phyloP scores from a whole-genome alignment of 352 stramenopile species.

The Pythium utonaiense region DNA sequence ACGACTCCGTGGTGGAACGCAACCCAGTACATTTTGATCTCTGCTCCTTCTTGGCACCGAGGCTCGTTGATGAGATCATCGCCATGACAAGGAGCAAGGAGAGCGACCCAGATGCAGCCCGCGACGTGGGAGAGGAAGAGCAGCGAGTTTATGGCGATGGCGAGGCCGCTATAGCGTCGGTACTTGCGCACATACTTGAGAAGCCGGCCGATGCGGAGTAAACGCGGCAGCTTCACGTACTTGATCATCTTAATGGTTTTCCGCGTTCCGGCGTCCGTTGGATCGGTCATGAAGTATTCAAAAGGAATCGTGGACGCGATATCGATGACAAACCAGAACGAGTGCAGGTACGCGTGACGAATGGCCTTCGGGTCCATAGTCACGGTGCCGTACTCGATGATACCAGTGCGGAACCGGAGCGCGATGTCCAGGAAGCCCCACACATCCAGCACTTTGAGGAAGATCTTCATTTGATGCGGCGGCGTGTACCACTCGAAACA shows the following conservation, averaged over 20 bases:
- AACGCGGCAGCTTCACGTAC: conserved; percentile 59
- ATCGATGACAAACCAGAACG: conserved; percentile 64
- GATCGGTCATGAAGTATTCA: conserved; percentile 44
- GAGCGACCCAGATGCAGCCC: conserved; percentile 53
- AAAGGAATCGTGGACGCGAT: conserved; percentile 53
- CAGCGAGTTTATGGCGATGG: conserved; percentile 46
- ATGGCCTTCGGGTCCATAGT: conserved; percentile 55
- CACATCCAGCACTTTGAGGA: conserved; percentile 47
- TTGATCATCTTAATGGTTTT: conserved; percentile 79
- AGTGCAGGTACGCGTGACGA: conserved; percentile 40
- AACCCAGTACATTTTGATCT: conserved; percentile 55
- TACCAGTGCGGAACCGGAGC: conserved; percentile 53
- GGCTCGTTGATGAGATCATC: conserved; percentile 16
- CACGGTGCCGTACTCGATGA: conserved; percentile 51
- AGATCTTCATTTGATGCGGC: conserved; percentile 19
- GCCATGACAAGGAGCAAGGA: conserved; percentile 39
- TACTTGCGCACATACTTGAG: conserved; percentile 58
- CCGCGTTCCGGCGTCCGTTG: conserved; percentile 37
- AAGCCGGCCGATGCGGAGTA: conserved; percentile 56
- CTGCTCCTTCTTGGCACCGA: conserved; percentile 28
- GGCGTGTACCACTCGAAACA: conserved; percentile 59
- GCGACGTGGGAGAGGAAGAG: conserved; percentile 52
- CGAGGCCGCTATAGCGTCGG: conserved; percentile 54
- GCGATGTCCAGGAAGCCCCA: conserved; percentile 50
- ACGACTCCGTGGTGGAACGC: conserved; percentile 53